phyloP scores from a whole-genome alignment of 1,284 basidiomycete genomes.

The Ceratobasidium theobromae region DNA sequence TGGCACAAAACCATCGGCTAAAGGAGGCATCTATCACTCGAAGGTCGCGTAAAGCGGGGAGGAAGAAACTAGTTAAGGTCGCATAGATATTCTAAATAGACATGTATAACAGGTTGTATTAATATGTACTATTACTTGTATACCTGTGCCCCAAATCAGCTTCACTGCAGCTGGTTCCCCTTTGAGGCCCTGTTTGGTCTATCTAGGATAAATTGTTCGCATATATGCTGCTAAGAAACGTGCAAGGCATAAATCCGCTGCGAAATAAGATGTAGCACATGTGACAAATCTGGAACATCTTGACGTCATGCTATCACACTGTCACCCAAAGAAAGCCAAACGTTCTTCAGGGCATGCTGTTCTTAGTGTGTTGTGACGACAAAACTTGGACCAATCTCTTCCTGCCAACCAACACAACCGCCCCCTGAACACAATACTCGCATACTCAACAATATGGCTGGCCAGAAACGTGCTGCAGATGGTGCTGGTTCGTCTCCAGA shows the following conservation, averaged over 20 bases:
- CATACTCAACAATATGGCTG: constrained; percentile 14
- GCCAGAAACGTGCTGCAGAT: constrained; percentile 28
- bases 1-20: neutral
- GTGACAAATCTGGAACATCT: neutral
- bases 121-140: constrained; percentile 7
- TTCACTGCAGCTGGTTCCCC: no score
- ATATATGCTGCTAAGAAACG: no score
- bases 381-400: neutral
- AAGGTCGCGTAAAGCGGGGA: neutral
- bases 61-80: constrained; percentile 16
- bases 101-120: neutral
- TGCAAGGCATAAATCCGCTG: no score
- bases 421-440: constrained; percentile 37
- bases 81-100: neutral
- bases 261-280: no score
- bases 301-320: neutral
- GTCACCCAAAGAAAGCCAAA: constrained; percentile 1
- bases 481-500: neutral
- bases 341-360: neutral
- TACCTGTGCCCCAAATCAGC: no score
- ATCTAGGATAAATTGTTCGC: no score
- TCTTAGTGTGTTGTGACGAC: constrained; percentile 2
- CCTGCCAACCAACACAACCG: neutral
- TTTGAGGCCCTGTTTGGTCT: no score
- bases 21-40: neutral